Conservation (phyloP, 2,329 filamentous ascomycete species). For the Nigrospora oryzae region DNA sequence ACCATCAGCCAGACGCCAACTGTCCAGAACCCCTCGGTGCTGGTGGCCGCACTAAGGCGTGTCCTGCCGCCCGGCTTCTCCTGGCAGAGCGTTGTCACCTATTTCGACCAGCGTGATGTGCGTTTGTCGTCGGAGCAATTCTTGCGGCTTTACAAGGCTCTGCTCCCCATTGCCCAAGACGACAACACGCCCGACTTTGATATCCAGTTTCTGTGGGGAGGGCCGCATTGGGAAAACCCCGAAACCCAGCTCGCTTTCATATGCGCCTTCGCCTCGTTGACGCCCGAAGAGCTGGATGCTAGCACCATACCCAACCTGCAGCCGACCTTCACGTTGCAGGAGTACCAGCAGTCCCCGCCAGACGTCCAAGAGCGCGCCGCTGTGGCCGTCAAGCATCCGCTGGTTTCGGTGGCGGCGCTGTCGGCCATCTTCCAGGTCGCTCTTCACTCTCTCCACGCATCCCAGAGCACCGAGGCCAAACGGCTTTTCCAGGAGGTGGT, state of each 20-base stretch:
- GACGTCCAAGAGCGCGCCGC: constrained; percentile 44
- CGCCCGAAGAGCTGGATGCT: constrained; percentile 69
- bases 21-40: constrained; percentile 40
- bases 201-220: constrained; percentile 85
- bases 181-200: constrained; percentile 59
- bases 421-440: constrained; percentile 59
- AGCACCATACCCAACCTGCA: constrained; percentile 76
- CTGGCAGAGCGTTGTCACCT: constrained; percentile 64
- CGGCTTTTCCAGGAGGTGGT: constrained; percentile 59
- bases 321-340: constrained; percentile 61
- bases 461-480: constrained; percentile 54
- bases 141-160: constrained; percentile 67
- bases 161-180: constrained; percentile 59
- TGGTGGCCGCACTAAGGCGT: constrained; percentile 56
- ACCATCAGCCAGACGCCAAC: constrained; percentile 48
- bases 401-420: constrained; percentile 81
- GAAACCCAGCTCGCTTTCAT: constrained; percentile 93
- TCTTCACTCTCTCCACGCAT: constrained; percentile 51
- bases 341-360: constrained; percentile 40
- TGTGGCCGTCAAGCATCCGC: constrained; percentile 69
- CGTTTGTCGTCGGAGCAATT: constrained; percentile 76
- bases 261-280: constrained; percentile 72
- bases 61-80: constrained; percentile 55
- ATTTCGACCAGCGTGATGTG: constrained; percentile 73
- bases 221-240: constrained; percentile 68